Percentiles rank a stretch among this genome's conserved stretches.
Conservation (phyloP, 2,329 filamentous ascomycete genomes). For the Cadophora sp. region DNA sequence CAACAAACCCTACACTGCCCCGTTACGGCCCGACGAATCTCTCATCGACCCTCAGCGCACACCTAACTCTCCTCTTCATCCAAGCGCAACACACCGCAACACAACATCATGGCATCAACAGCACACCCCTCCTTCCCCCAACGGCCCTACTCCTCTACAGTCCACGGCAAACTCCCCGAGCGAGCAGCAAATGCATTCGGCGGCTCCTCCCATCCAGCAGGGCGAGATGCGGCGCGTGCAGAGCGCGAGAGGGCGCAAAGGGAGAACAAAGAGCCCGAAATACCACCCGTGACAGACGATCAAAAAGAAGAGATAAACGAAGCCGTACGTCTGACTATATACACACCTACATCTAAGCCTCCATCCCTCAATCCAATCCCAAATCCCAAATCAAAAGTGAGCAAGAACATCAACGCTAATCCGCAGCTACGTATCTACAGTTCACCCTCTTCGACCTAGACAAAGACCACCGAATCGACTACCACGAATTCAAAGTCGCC, state of each 20-base stretch:
- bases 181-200: constrained; percentile 48
- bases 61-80: no score
- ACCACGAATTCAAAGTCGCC: constrained; percentile 97
- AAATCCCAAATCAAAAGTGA: neutral
- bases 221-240: constrained; percentile 49
- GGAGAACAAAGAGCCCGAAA: constrained; percentile 30
- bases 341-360: neutral
- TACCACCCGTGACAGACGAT: constrained; percentile 74
- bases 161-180: constrained; percentile 60
- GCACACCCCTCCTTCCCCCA: constrained; percentile 60
- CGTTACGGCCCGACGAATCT: neutral
- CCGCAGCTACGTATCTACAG: constrained; percentile 53
- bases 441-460: constrained; percentile 97
- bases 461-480: constrained; percentile 92
- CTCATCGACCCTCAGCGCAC: neutral
- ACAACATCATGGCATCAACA: constrained; percentile 51
- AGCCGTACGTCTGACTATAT: constrained; percentile 69
- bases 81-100: neutral
- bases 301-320: constrained; percentile 93
- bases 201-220: constrained; percentile 48
- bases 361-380: neutral
- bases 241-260: constrained; percentile 41
- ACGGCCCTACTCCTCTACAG: constrained; percentile 45
- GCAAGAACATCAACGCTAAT: constrained; percentile 9
- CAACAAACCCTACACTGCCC: neutral